Conservation (phyloP, 208 protist species). For the Leishmania amazonensis region DNA sequence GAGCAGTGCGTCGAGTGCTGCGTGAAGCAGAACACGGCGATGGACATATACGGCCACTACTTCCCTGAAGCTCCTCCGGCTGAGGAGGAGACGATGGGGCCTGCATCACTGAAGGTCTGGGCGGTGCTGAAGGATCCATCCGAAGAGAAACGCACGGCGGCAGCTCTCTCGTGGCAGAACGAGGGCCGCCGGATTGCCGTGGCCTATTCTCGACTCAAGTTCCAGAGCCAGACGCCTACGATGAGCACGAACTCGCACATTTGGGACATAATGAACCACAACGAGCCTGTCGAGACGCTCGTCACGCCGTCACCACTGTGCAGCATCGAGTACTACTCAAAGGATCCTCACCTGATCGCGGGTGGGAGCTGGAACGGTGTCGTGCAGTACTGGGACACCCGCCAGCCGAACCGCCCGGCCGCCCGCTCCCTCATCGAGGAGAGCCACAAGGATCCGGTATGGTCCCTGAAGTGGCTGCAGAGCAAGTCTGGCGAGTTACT, state of each 20-base stretch:
- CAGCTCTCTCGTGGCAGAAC: conserved; percentile 95
- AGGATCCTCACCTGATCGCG: conserved; percentile 95
- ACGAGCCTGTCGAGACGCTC: conserved; percentile 93
- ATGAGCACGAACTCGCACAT: conserved; percentile 96
- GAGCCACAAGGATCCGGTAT: conserved; percentile 97
- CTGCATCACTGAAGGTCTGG: conserved; percentile 91
- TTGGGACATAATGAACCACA: conserved; percentile 98
- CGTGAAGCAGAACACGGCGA: conserved; percentile 97
- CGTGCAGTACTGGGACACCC: conserved; percentile 96
- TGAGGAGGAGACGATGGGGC: conserved; percentile 84
- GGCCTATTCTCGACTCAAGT: conserved; percentile 94
- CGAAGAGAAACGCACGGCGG: conserved; percentile 89
- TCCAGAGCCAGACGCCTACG: conserved; percentile 91
- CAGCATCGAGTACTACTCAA: conserved; percentile 96
- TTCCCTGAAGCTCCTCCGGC: conserved; percentile 84
- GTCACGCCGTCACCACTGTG: conserved; percentile 93
- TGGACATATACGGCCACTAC: conserved; percentile 98
- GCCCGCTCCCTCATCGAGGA: conserved; percentile 94
- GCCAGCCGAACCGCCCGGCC: conserved; percentile 88
- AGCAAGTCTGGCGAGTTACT: conserved; percentile 96
- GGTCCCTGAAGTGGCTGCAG: conserved; percentile 95
- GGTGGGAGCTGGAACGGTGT: conserved; percentile 98
- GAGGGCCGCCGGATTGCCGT: conserved; percentile 94
- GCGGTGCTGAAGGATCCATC: conserved; percentile 95
- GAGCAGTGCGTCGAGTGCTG: conserved; percentile 89